phyloP scores from a whole-genome alignment of 2,329 filamentous ascomycete species.

The Amesomyces nigricolor region DNA sequence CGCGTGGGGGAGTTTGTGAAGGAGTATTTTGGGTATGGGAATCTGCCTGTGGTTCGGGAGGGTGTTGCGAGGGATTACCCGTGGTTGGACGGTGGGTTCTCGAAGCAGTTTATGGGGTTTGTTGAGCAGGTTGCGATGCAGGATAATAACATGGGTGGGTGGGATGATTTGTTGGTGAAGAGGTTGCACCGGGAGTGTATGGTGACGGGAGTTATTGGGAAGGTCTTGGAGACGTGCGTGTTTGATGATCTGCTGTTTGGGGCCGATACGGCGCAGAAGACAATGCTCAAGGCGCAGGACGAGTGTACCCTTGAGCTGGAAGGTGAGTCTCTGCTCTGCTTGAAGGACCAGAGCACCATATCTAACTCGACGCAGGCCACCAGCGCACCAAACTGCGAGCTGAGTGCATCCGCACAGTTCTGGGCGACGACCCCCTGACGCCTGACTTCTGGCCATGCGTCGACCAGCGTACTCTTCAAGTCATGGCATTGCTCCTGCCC shows the following conservation, averaged over 20 bases:
- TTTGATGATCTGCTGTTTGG: constrained; percentile 39
- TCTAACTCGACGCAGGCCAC: constrained; percentile 30
- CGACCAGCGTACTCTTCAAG: constrained; percentile 32
- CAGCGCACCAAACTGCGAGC: constrained; percentile 32
- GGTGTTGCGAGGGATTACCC: constrained; percentile 9
- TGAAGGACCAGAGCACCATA: neutral
- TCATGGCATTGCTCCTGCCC: constrained; percentile 34
- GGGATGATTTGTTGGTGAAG: constrained; percentile 33
- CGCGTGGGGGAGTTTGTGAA: constrained; percentile 24
- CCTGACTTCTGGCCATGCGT: constrained; percentile 35
- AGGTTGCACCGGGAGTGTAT: constrained; percentile 31
- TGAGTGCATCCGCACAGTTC: constrained; percentile 26
- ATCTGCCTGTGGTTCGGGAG: constrained; percentile 1
- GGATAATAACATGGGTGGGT: constrained; percentile 32
- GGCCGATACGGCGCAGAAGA: constrained; percentile 26
- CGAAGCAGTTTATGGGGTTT: constrained; percentile 33
- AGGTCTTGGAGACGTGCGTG: constrained; percentile 36
- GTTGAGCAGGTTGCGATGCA: constrained; percentile 31
- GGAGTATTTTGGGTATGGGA: constrained; percentile 27
- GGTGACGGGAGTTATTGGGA: constrained; percentile 34
- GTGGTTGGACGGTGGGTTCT: constrained; percentile 24
- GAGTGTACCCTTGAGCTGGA: constrained; percentile 24
- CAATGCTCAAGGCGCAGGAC: constrained; percentile 31
- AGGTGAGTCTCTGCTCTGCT: constrained; percentile 2
- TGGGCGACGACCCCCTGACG: constrained; percentile 27